These are phyloP conservation scores for Mucor velutinosus DNA, from an alignment of 371 early-diverging fungal species.

Conservation along the genomic window DNA sequence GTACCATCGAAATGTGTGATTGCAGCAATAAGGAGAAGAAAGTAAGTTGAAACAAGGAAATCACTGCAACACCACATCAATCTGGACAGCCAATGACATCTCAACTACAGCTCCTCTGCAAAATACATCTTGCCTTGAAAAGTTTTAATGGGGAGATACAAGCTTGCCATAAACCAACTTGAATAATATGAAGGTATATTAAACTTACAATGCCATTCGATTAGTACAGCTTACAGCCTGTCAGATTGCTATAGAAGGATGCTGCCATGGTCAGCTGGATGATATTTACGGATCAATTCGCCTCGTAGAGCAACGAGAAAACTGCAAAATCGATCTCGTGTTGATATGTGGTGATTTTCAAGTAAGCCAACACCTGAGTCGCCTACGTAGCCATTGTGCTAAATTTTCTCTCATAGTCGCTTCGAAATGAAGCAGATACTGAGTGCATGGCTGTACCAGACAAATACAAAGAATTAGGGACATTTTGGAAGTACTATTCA, in stretches of 20 bases:
- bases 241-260: constrained; percentile 91
- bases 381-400: not conserved
- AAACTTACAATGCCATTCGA: too few species aligned
- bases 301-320: constrained; percentile 52
- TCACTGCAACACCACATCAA: not conserved
- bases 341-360: constrained; percentile 98
- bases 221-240: not conserved
- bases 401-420: constrained; percentile 51
- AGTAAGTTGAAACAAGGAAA: not conserved
- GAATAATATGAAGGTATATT: not conserved
- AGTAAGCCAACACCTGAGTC: constrained; percentile 34
- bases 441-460: constrained; percentile 79
- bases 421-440: constrained; percentile 86
- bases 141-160: not conserved
- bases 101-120: not conserved
- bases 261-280: constrained; percentile 94
- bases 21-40: not conserved
- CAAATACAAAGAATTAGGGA: constrained; percentile 81
- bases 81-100: not conserved
- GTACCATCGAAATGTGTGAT: not conserved
- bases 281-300: constrained; percentile 78
- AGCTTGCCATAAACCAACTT: not conserved
- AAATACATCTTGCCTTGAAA: not conserved
- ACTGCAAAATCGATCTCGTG: constrained; percentile 81
- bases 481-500: constrained; percentile 91